Percentiles rank a stretch among this genome's conserved stretches.
Conservation (phyloP, 129 eudicot species). For the Ambrosia trifida region DNA sequence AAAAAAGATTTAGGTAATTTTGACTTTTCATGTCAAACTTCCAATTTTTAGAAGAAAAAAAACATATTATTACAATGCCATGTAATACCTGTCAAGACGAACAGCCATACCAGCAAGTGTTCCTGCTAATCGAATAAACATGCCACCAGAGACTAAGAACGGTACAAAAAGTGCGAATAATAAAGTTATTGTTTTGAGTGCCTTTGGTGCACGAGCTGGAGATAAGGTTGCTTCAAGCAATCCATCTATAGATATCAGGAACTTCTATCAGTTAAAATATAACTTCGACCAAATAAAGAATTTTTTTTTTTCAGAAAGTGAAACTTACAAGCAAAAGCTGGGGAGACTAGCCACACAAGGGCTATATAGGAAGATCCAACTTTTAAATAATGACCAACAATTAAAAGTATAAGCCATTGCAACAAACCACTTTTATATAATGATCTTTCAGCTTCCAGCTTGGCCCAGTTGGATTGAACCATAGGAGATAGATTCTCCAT, state of each 20-base stretch:
- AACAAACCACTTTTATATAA: conserved; percentile 75
- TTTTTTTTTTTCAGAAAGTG: not conserved
- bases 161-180: conserved; percentile 73
- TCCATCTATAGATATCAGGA: conserved; percentile 62
- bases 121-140: conserved; percentile 64
- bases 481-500: conserved; percentile 42
- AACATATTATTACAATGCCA: not conserved
- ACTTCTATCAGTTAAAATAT: conserved; percentile 25
- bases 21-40: conserved; percentile 1
- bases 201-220: conserved; percentile 73
- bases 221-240: conserved; percentile 95
- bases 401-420: conserved; percentile 81
- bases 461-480: conserved; percentile 52
- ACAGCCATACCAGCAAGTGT: conserved; percentile 68
- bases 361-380: conserved; percentile 82
- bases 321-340: conserved; percentile 96
- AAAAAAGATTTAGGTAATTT: not conserved
- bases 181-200: conserved; percentile 74
- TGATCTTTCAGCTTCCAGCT: conserved; percentile 93
- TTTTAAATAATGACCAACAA: conserved; percentile 56
- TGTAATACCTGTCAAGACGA: conserved; percentile 78
- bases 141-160: conserved; percentile 74
- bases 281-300: not conserved
- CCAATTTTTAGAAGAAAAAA: not conserved
- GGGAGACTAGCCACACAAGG: conserved; percentile 79